phyloP scores from a whole-genome alignment of 257 asterid species.

The Nicotiana obtusifolia region DNA sequence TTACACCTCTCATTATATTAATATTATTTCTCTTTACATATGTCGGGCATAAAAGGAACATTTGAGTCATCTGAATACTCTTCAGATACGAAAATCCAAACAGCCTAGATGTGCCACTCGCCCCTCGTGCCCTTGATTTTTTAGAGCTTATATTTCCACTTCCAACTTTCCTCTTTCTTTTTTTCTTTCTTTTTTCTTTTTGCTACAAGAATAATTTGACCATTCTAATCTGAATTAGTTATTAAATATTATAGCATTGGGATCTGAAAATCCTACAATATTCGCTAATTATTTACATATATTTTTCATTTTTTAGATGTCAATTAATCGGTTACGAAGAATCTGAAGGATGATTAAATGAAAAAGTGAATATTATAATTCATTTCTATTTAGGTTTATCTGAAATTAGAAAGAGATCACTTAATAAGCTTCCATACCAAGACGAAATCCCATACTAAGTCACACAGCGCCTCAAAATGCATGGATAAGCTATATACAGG shows the following conservation, averaged over 20 bases:
- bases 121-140: slow-evolving; percentile 3
- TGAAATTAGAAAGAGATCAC: no score
- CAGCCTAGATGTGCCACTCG: slow-evolving; percentile 10
- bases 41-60: slow-evolving; percentile 53
- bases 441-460: no score
- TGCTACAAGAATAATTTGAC: not conserved
- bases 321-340: no score
- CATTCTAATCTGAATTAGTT: not conserved
- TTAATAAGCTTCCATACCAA: no score
- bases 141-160: not conserved
- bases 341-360: no score
- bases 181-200: not conserved
- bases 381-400: no score
- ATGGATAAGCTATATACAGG: no score
- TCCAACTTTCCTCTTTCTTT: not conserved
- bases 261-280: not conserved
- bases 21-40: slow-evolving; percentile 27
- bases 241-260: not conserved
- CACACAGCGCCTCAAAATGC: no score
- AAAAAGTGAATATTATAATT: no score
- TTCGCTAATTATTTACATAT: not conserved
- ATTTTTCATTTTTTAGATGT: not conserved
- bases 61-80: slow-evolving; percentile 40
- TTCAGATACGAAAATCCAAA: slow-evolving; percentile 38
- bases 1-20: slow-evolving; percentile 13